Conservation (phyloP, 139 green algal genomes). For the Closterium sp. region DNA sequence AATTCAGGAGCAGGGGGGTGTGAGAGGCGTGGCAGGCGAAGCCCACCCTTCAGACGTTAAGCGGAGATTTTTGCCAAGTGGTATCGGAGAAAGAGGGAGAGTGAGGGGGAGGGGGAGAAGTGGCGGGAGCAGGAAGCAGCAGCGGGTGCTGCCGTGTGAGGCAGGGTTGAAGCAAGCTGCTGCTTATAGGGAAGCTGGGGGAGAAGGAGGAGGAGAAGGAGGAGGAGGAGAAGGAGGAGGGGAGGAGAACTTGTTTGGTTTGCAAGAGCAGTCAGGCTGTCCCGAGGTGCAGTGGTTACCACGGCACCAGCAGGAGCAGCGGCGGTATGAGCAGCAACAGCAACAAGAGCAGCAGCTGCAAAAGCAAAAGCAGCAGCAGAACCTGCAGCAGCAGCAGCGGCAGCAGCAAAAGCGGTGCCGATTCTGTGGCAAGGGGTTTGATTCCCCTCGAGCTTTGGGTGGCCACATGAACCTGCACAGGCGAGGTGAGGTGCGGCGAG, state of each 20-base stretch:
- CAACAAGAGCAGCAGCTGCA: background rate
- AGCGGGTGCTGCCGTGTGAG: background rate
- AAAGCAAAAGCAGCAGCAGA: background rate
- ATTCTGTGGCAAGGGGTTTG: background rate
- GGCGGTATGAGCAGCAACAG: background rate
- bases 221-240: too few species aligned
- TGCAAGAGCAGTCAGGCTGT: background rate
- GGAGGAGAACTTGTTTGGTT: background rate
- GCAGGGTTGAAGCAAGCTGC: background rate
- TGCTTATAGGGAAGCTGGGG: background rate
- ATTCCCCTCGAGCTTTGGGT: background rate
- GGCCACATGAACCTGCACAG: background rate
- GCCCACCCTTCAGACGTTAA: background rate
- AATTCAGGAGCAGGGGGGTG: background rate
- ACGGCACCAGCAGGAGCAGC: background rate
- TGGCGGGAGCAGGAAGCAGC: background rate
- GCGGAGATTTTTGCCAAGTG: background rate
- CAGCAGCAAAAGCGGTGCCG: background rate
- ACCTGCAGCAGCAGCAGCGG: background rate
- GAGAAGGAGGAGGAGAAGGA: background rate
- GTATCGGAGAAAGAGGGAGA: too few species aligned
- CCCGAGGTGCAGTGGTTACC: background rate
- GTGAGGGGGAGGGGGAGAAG: background rate
- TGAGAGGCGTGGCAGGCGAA: background rate
- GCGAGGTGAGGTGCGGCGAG: too few species aligned